Base-by-base conservation (phyloP, 2,329 filamentous ascomycete genomes). In the Chaetomiaceae sp. region DNA sequence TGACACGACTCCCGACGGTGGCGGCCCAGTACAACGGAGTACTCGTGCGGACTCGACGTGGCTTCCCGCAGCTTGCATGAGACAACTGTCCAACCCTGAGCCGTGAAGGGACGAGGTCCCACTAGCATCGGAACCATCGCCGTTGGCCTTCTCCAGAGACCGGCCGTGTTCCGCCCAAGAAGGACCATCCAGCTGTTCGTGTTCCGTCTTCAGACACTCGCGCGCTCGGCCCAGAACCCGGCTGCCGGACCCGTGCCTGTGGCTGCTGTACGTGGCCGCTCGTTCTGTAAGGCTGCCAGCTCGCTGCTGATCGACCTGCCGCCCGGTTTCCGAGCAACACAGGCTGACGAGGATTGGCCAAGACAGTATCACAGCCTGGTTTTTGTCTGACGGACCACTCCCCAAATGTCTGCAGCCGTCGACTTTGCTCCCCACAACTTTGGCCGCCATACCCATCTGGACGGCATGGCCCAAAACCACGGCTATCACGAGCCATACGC, bases 391-490 rank as follows among this genome's bases (percentile, higher is more conserved):
- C 53, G 46, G 39, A 51, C 46, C 36, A 23, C 55, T 59, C 59
- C 61, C 60, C 65, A 37, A 59, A 71, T 70, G 69, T 68, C 68
- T 64, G 61, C 65, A 54, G 61, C 63, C 43, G 63, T 65, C 53
- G 65, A 65, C 44, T 55, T 61, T 56, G 58, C 65, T 55, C 63
- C 62, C 37, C 64, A 66, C 56, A 59, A 58, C 56, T 61, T 68
- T 58, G 63, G 65, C 53, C 63, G 63, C 62, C 61, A 62, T 59
- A 55, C 60, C 56, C 63, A 67, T 60, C 57, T 66, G 54, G 68
- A 68, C 63, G 62, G 61, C 49, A 72, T 72, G 70, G 65, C 69
- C 56, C 66, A 66, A 48, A 63, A 64, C 38, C 64, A 65, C 57
- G 58, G 57, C 57, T 71, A 58, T 34, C 64, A 66, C 27, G 66